These are phyloP conservation scores for Claviceps sp. DNA, from an alignment of 2,329 filamentous ascomycete genomes.

Conservation along the genomic window DNA sequence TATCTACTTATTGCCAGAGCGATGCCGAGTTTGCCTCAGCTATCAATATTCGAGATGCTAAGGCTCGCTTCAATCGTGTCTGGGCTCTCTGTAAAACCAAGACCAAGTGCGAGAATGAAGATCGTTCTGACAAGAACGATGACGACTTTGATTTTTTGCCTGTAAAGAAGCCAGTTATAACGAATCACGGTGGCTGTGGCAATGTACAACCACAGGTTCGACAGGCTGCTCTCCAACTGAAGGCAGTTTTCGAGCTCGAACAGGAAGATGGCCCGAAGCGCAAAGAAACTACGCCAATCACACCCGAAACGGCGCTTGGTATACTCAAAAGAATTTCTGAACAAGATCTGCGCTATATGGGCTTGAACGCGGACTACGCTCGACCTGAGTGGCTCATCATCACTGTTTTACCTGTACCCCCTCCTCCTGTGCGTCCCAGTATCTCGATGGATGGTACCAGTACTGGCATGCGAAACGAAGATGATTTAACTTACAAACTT, in stretches of 20 bases:
- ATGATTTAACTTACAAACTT: conserved; percentile 98
- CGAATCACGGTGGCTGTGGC: conserved; percentile 79
- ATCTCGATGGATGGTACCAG: conserved; percentile 94
- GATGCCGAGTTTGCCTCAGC: conserved; percentile 75
- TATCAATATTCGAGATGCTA: conserved; percentile 76
- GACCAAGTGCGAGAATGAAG: conserved; percentile 68
- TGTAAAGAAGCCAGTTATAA: conserved; percentile 36
- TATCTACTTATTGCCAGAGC: conserved; percentile 43
- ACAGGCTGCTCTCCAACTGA: conserved; percentile 73
- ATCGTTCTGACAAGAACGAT: conserved; percentile 54
- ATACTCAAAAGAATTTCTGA: conserved; percentile 78
- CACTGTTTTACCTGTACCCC: conserved; percentile 87
- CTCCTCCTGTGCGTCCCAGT: conserved; percentile 88
- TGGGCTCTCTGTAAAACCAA: conserved; percentile 89
- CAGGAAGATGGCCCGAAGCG: conserved; percentile 57
- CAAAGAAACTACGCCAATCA: conserved; percentile 70
- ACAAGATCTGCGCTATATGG: conserved; percentile 72
- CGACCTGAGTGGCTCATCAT: conserved; percentile 98
- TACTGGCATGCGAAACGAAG: conserved; percentile 85
- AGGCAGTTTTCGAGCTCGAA: conserved; percentile 52
- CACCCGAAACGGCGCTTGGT: conserved; percentile 69
- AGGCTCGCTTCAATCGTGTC: conserved; percentile 83
- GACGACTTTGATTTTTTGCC: conserved; percentile 56
- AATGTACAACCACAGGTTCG: conserved; percentile 82
- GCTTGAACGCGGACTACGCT: conserved; percentile 87